These are phyloP conservation scores for Coniella lustricola DNA, from an alignment of 2,329 filamentous ascomycete genomes.

Conservation along the genomic window DNA sequence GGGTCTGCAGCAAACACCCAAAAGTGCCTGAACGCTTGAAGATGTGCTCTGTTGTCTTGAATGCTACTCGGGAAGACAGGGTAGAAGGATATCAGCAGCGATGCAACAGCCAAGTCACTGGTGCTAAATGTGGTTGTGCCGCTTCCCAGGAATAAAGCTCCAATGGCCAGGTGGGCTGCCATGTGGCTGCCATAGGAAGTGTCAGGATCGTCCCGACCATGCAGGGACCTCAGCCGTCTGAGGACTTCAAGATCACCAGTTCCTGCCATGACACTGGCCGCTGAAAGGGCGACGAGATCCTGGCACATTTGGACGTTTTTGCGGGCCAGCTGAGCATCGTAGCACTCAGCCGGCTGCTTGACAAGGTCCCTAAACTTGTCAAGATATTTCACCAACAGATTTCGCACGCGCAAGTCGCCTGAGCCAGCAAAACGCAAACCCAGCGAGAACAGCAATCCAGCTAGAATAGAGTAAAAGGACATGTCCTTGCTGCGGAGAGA, in stretches of 20 bases:
- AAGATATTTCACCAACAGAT: conserved; percentile 76
- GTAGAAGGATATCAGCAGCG: conserved; percentile 86
- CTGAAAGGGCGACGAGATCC: conserved; percentile 74
- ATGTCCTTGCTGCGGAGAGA: conserved; percentile 74
- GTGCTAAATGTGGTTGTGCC: conserved; percentile 90
- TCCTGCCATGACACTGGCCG: conserved; percentile 88
- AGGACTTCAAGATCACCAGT: conserved; percentile 84
- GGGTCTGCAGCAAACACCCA: conserved; percentile 93
- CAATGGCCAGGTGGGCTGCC: conserved; percentile 85
- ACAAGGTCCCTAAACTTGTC: conserved; percentile 80
- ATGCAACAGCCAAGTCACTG: conserved; percentile 77
- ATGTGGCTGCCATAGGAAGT: conserved; percentile 91
- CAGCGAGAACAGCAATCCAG: conserved; percentile 78
- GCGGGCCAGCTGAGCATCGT: conserved; percentile 77
- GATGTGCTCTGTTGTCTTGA: conserved; percentile 87
- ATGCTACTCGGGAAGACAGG: conserved; percentile 84
- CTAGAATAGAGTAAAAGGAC: conserved; percentile 86
- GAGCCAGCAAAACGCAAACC: conserved; percentile 70
- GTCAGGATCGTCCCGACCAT: conserved; percentile 76
- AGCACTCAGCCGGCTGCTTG: conserved; percentile 50
- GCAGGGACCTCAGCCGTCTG: conserved; percentile 76
- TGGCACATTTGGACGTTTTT: conserved; percentile 86
- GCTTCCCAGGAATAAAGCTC: conserved; percentile 82
- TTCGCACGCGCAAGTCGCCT: conserved; percentile 61
- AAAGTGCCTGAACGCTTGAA: conserved; percentile 94